A percentile compares a stretch with the other conserved stretches of the same genome.
Evolutionary conservation across 352 stramenopile genomes (phyloP).

Genomic region (Phytophthora macrochlamydospora): DNA sequence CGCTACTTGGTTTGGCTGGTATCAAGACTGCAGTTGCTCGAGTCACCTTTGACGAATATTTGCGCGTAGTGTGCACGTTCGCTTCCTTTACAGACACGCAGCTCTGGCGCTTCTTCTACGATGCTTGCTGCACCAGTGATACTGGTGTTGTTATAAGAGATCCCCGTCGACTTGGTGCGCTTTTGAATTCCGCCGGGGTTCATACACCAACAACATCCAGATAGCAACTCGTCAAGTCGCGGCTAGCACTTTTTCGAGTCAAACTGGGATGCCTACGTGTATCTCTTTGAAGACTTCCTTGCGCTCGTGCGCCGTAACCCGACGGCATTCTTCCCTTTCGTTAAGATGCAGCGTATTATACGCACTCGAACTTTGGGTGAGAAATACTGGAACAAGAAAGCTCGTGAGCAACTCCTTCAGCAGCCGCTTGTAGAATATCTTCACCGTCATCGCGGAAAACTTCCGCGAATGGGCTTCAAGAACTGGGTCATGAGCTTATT

Average conservation of each 20-base stretch:
- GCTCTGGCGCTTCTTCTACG: slow-evolving; percentile 65
- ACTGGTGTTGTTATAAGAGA: slow-evolving; percentile 21
- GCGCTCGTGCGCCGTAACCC: slow-evolving; percentile 49
- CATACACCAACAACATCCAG: slow-evolving; percentile 52
- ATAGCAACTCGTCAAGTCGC: slow-evolving; percentile 48
- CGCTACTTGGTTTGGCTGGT: slow-evolving; percentile 43
- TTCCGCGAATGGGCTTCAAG: slow-evolving; percentile 43
- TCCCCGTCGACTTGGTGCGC: slow-evolving; percentile 40
- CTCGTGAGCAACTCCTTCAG: slow-evolving; percentile 44
- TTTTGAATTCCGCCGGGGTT: slow-evolving; percentile 50
- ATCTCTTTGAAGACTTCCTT: slow-evolving; percentile 58
- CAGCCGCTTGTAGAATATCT: slow-evolving; percentile 46
- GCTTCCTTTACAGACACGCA: slow-evolving; percentile 49
- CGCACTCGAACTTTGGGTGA: slow-evolving; percentile 42
- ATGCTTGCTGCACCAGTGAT: slow-evolving; percentile 45
- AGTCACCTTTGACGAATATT: slow-evolving; percentile 63
- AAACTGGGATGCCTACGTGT: slow-evolving; percentile 16
- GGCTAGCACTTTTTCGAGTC: slow-evolving; percentile 26
- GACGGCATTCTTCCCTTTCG: slow-evolving; percentile 58
- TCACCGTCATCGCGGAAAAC: slow-evolving; percentile 36
- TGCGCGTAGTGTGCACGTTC: slow-evolving; percentile 55
- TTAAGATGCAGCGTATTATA: slow-evolving; percentile 56
- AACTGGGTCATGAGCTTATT: slow-evolving; percentile 37
- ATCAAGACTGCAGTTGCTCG: slow-evolving; percentile 25
- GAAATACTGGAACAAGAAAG: slow-evolving; percentile 59